Percentiles rank a stretch among this genome's conserved stretches.
Evolutionary conservation across 306 rosid genomes (phyloP).

Genomic region (Citrullus mucosospermus): DNA sequence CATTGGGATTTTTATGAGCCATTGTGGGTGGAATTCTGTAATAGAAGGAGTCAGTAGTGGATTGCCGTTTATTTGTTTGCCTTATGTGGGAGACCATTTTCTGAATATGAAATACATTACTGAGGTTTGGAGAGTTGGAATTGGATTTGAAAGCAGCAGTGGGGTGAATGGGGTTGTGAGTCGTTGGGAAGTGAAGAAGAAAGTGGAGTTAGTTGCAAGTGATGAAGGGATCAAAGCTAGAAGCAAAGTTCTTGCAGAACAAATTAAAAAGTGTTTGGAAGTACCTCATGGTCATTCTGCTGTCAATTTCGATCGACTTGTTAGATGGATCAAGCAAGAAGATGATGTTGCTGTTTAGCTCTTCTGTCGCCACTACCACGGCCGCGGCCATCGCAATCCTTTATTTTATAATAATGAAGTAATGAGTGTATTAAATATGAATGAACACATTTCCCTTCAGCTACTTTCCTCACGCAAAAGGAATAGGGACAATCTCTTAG

Average conservation of each 20-base stretch:
- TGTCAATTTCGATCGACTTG: not conserved
- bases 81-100: not conserved
- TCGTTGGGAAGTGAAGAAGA: not conserved
- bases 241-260: not conserved
- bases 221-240: not conserved
- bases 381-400: too few relatives aligned
- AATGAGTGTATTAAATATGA: too few relatives aligned
- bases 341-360: too few relatives aligned
- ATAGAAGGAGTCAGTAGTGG: not conserved
- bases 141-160: not conserved
- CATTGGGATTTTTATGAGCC: conserved; percentile 30
- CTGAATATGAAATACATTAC: not conserved
- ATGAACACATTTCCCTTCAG: too few relatives aligned
- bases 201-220: not conserved
- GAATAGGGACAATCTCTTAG: too few relatives aligned
- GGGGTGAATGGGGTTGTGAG: not conserved
- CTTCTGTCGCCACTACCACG: too few relatives aligned
- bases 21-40: conserved; percentile 13
- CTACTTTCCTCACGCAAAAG: too few relatives aligned
- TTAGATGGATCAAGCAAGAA: not conserved
- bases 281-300: not conserved
- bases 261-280: not conserved
- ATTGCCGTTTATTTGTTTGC: not conserved
- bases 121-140: not conserved
- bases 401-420: too few relatives aligned